Percentiles rank a stretch among this genome's conserved stretches.
Conservation (phyloP, 345 rosid species). For the Camelina sativa region DNA sequence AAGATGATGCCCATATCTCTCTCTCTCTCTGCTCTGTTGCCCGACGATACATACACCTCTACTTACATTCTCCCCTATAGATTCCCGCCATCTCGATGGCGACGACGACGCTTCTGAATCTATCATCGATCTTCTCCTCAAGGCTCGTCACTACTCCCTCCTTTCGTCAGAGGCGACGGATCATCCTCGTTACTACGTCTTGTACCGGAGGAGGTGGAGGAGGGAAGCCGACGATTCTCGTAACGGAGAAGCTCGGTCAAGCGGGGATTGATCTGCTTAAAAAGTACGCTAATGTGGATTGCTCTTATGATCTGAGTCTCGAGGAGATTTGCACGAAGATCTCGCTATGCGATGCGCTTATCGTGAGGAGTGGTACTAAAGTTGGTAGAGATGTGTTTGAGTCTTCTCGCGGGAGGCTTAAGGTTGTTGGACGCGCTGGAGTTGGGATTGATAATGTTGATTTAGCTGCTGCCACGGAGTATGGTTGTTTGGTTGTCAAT, state of each 20-base stretch:
- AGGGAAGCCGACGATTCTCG: slow-evolving; percentile 57
- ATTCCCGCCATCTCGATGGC: slow-evolving; percentile 33
- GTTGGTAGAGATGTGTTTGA: slow-evolving; percentile 60
- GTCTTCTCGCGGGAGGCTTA: slow-evolving; percentile 56
- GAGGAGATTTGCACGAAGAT: slow-evolving; percentile 67
- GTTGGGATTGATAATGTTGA: slow-evolving; percentile 66
- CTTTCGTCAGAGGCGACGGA: slow-evolving; percentile 25
- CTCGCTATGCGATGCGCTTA: slow-evolving; percentile 59
- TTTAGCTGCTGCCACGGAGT: slow-evolving; percentile 62
- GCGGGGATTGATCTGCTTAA: slow-evolving; percentile 51
- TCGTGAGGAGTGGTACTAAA: slow-evolving; percentile 61
- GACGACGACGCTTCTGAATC: slow-evolving; percentile 44
- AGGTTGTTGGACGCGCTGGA: slow-evolving; percentile 65
- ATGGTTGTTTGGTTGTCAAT: slow-evolving; percentile 61
- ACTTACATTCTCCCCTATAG: slow-evolving; percentile 7
- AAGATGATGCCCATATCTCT: slow-evolving; percentile 18
- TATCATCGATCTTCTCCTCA: slow-evolving; percentile 48
- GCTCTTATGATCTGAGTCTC: slow-evolving; percentile 55
- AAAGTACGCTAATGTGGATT: slow-evolving; percentile 56
- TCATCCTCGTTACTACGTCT: slow-evolving; percentile 42
- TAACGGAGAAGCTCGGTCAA: slow-evolving; percentile 58
- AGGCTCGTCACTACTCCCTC: slow-evolving; percentile 42
- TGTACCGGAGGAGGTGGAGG: slow-evolving; percentile 47
- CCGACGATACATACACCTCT: slow-evolving; percentile 39
- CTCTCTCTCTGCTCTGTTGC: background rate